These are phyloP conservation scores for Aspergillus floridensis DNA, from an alignment of 2,329 filamentous ascomycete genomes.

Conservation along the genomic window DNA sequence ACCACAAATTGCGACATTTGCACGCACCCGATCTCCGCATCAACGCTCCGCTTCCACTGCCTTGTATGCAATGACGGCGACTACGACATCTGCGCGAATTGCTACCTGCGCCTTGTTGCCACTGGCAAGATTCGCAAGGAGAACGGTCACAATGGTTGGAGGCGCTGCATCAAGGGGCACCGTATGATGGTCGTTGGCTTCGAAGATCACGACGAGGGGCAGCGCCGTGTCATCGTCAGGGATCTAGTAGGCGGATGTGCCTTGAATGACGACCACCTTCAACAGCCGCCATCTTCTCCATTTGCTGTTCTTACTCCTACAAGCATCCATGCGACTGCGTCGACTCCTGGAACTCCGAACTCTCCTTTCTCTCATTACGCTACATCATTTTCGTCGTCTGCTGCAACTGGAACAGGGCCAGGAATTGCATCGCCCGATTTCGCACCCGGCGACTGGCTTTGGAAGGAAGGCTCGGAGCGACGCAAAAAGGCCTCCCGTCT, in stretches of 20 bases:
- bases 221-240: slow-evolving; percentile 64
- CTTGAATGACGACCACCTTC: slow-evolving; percentile 59
- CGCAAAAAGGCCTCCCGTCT: slow-evolving; percentile 39
- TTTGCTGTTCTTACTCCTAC: background rate
- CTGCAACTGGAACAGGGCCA: slow-evolving; percentile 22
- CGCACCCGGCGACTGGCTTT: slow-evolving; percentile 40
- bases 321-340: background rate
- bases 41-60: slow-evolving; percentile 74
- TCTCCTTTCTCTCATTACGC: background rate
- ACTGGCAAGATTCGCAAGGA: slow-evolving; percentile 66
- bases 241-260: slow-evolving; percentile 76
- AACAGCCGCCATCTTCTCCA: slow-evolving; percentile 21
- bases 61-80: slow-evolving; percentile 73
- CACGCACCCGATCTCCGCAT: slow-evolving; percentile 66
- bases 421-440: slow-evolving; percentile 25
- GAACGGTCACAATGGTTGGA: slow-evolving; percentile 79
- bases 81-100: slow-evolving; percentile 78
- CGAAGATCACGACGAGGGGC: slow-evolving; percentile 64
- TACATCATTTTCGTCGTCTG: background rate
- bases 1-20: slow-evolving; percentile 78
- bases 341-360: background rate
- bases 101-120: slow-evolving; percentile 68
- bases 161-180: slow-evolving; percentile 75
- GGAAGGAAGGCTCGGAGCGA: slow-evolving; percentile 42
- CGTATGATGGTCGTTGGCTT: slow-evolving; percentile 82